Base-by-base conservation (phyloP, 2,329 filamentous ascomycete species). In the Fonsecaea pugnacius region DNA sequence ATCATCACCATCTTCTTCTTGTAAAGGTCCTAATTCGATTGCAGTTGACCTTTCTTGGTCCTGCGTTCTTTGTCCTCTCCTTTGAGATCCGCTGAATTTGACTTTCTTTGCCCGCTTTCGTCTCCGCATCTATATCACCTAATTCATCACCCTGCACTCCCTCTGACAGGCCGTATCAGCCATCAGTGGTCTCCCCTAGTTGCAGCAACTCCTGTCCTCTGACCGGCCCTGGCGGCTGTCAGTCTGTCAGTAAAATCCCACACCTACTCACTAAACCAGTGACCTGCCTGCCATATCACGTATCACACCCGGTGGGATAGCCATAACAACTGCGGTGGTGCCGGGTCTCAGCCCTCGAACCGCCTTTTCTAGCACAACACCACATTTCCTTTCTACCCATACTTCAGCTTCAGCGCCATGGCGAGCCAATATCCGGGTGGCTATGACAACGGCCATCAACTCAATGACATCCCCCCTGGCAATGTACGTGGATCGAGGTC, bases 401-500 rank as follows among this genome's bases (percentile, higher is more conserved):
- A 1, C 18, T 40, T 35, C 9, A 24, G 16, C 58, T 36, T 56
- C 35, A 30, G 27, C 38, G 33, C 48, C 33, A 71, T 71, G 70
- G 64, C 67, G 16, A 57, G 63, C 61, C 65, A 67, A 60, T 67
- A 67, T 56, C 79, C 77, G 67, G 81, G 85, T 69, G 84, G 84
- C 62, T 89, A 87, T 70, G 81, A 85, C 64, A 84, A 86, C 62
- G 84, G 86, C 71, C 88, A 91, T 56, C 68, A 67, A 36, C 60
- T 72, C 14, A 56, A 64, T 50, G 64, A 72, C 59, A 60, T 69
- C 24, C 60, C 67, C 18, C 52, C 53, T 38, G 61, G 57, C 24
- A 66, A 63, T 53, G 69, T 71, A 67, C 59, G 69, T 61, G 21
- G 24, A 27, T 2, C 18, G 40, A 64, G 27, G 9, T 4, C 27